Evolutionary conservation across 2,329 filamentous ascomycete species (phyloP).

Genomic region (Botrytis tulipae): DNA sequence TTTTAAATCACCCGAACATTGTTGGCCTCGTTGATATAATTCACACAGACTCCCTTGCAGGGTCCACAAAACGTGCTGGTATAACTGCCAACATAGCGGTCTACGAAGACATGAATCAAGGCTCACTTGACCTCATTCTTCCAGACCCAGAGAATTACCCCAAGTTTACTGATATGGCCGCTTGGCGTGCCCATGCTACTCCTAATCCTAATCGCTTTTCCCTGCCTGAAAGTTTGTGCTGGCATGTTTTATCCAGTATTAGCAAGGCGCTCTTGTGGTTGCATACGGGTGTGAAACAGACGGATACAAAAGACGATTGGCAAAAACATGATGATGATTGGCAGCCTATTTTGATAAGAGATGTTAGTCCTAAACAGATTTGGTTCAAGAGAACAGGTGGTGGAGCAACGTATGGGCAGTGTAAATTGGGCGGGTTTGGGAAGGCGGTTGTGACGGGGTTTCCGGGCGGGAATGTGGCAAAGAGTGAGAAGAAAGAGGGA

Average conservation of each 20-base stretch:
- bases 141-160: conserved; percentile 26
- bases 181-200: conserved; percentile 30
- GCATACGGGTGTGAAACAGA: conserved; percentile 47
- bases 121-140: conserved; percentile 47
- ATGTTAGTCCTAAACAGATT: conserved; percentile 49
- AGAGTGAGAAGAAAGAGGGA: conserved; percentile 24
- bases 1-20: conserved; percentile 38
- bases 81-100: conserved; percentile 41
- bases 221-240: conserved; percentile 54
- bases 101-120: conserved; percentile 54
- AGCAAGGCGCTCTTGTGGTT: conserved; percentile 51
- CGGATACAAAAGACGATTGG: conserved; percentile 29
- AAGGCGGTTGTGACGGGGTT: conserved; percentile 37
- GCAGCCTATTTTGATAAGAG: conserved; percentile 52
- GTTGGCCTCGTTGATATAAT: conserved; percentile 37
- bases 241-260: conserved; percentile 53
- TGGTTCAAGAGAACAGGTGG: conserved; percentile 50
- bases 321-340: conserved; percentile 44
- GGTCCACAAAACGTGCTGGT: conserved; percentile 20
- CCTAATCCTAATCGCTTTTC: conserved; percentile 32
- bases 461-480: conserved; percentile 24
- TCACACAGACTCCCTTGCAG: conserved; percentile 22
- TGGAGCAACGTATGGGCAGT: conserved; percentile 51
- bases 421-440: conserved; percentile 53
- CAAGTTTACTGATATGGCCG: conserved; percentile 23